Evolutionary conservation across 2,329 filamentous ascomycete genomes (phyloP), one percentile per base, ranked within the genome.

Genomic region (Neofusicoccum sp.): DNA sequence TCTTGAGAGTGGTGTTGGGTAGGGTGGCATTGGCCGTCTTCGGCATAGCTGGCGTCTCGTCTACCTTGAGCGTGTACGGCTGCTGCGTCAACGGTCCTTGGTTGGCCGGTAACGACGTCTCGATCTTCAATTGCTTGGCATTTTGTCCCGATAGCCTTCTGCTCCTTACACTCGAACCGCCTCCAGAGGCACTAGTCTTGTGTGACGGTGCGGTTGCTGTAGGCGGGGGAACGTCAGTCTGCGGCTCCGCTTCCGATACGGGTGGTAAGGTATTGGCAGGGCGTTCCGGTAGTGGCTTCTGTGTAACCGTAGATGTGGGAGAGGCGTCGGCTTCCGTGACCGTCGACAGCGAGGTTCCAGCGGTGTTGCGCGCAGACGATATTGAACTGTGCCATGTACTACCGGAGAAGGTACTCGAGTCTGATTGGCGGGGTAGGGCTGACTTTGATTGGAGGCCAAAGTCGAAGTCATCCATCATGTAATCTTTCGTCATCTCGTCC

Each of bases 401-500:
- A 24, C 48, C 48, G n/a, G 90, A 92, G 65, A 88, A 83, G 12
- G 86, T 86, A 76, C 89, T 96, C 1, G 90, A 93, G 71, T 91
- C 89, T 3, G 91, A 95, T 69, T 93, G 88, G 62, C 91, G 85
- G 34, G 90, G 89, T 24, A 90, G 74, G 28, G 86, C 82, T 14
- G 85, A 87, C 67, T 88, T 90, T 5, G 83, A 83, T 67, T 86
- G 83, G 34, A 87, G 76, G 58, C 86, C 88, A 70, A 93, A 89
- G 61, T 90, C 84, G 69, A 96, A 96, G 61, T 93, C 89, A 60
- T 93, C 90, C 69, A 95, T 86, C 59, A 87, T 84, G 73, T 92
- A 93, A 58, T 89, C 91, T 65, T 85, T 86, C 0, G 90, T 92
- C 83, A 98, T 91, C 72, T 96, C 91, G 63, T 97, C 93, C 51